These are phyloP conservation scores for Blyttiomyces sp. DNA, from an alignment of 371 early-diverging fungal genomes.

Conservation along the genomic window DNA sequence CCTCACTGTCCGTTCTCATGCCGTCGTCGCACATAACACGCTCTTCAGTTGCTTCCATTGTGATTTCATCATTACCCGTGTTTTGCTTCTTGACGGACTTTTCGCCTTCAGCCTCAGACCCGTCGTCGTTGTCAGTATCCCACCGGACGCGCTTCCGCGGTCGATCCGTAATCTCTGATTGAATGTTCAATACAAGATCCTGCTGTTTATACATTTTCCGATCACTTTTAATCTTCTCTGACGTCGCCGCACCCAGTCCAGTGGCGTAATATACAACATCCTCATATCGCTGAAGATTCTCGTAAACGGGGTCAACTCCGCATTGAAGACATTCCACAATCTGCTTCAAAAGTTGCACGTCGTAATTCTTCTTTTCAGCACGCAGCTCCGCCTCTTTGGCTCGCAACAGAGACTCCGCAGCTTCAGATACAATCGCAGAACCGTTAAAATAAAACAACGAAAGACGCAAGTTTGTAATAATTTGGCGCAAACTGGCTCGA, in stretches of 20 bases:
- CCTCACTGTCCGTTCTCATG: not conserved
- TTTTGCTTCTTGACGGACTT: too few relatives aligned
- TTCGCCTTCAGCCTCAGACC: too few relatives aligned
- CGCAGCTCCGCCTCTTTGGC: conserved; percentile 5
- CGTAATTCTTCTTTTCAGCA: conserved; percentile 3
- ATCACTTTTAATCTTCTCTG: not conserved
- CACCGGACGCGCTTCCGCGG: too few relatives aligned
- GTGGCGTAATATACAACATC: not conserved
- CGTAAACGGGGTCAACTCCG: conserved; percentile 4
- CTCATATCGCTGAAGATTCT: conserved; percentile 4
- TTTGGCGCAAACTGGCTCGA: conserved; percentile 48
- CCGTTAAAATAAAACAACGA: conserved; percentile 64
- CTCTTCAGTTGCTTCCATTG: too few relatives aligned
- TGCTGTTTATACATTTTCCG: not conserved
- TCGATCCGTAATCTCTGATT: too few relatives aligned
- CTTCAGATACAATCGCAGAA: conserved; percentile 31
- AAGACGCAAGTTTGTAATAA: conserved; percentile 59
- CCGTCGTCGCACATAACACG: too few relatives aligned
- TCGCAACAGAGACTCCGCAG: not conserved
- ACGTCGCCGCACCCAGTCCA: not conserved
- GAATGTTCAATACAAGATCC: not conserved
- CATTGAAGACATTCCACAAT: conserved; percentile 4
- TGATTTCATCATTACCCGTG: too few relatives aligned
- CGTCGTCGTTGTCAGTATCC: too few relatives aligned
- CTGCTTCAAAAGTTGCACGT: not conserved